Conservation (phyloP, 1,284 basidiomycete species). For the Rhodotorula sp. region DNA sequence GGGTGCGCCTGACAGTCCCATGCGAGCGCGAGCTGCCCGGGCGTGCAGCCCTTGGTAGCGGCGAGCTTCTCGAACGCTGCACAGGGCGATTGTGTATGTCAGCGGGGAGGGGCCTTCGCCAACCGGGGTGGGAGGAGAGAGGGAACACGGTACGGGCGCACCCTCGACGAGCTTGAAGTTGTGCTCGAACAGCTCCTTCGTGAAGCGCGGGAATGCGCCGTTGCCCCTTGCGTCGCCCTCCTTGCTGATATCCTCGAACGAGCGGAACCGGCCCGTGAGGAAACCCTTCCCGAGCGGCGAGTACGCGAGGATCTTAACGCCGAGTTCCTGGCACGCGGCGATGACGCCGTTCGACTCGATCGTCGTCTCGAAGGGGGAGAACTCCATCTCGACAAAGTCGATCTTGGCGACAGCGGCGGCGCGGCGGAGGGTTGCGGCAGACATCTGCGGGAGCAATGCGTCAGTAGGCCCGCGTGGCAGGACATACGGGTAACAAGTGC, state of each 20-base stretch:
- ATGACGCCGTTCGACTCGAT: slow-evolving; percentile 48
- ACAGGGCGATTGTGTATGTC: too few species aligned
- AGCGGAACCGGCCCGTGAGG: slow-evolving; percentile 61
- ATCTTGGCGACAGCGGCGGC: slow-evolving; percentile 55
- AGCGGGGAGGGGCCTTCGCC: not conserved
- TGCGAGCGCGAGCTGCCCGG: slow-evolving; percentile 62
- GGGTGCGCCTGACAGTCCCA: slow-evolving; percentile 62
- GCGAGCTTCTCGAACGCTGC: slow-evolving; percentile 56
- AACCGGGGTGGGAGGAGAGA: slow-evolving; percentile 43
- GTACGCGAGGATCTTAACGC: slow-evolving; percentile 63
- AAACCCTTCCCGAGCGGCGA: slow-evolving; percentile 53
- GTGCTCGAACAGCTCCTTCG: slow-evolving; percentile 59
- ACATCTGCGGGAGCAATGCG: slow-evolving; percentile 54
- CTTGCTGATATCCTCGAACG: slow-evolving; percentile 57
- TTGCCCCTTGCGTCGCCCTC: slow-evolving; percentile 56
- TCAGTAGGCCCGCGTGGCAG: too few species aligned
- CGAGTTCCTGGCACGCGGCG: slow-evolving; percentile 49
- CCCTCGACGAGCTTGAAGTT: slow-evolving; percentile 54
- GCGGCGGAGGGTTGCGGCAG: slow-evolving; percentile 62
- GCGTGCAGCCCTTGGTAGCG: slow-evolving; percentile 56
- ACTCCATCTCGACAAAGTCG: slow-evolving; percentile 44
- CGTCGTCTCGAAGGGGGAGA: slow-evolving; percentile 5
- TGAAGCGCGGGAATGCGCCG: slow-evolving; percentile 43
- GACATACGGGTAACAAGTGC: too few species aligned
- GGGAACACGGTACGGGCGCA: slow-evolving; percentile 48